These are phyloP conservation scores for Microbotryum intermedium DNA, from an alignment of 1,284 basidiomycete genomes.

Conservation along the genomic window DNA sequence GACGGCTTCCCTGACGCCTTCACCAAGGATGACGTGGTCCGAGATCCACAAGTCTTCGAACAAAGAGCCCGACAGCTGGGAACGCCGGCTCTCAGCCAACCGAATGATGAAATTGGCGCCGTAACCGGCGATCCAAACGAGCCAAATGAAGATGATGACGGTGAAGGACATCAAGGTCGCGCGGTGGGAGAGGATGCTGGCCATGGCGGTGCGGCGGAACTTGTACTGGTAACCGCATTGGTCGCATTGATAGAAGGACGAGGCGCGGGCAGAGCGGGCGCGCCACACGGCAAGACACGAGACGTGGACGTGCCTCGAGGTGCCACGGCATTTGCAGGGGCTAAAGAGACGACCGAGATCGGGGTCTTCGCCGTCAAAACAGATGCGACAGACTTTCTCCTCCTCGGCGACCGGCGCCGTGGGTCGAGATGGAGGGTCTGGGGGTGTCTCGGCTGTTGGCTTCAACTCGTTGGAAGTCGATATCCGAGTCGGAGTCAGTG, in stretches of 20 bases:
- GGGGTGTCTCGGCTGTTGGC: no score
- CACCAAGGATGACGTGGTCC: constrained; percentile 22
- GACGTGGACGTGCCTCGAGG: constrained; percentile 15
- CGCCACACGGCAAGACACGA: constrained; percentile 21
- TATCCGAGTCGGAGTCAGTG: no score
- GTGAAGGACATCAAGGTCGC: constrained; percentile 17
- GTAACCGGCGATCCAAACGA: constrained; percentile 22
- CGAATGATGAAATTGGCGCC: constrained; percentile 20
- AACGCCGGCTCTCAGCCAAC: constrained; percentile 3
- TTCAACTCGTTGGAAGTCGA: no score
- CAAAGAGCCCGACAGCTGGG: not conserved
- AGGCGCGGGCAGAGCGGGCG: not conserved
- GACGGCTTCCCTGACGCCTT: constrained; percentile 24
- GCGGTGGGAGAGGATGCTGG: not conserved
- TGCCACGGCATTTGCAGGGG: constrained; percentile 19
- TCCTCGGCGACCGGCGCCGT: not conserved
- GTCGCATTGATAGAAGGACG: constrained; percentile 14
- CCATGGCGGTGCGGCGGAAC: constrained; percentile 8
- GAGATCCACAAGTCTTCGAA: constrained; percentile 20
- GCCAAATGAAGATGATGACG: constrained; percentile 2
- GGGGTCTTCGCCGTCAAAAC: constrained; percentile 19
- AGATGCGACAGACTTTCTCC: constrained; percentile 17
- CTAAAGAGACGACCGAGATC: constrained; percentile 16
- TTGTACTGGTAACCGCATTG: constrained; percentile 14
- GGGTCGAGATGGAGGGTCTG: no score